Base-by-base conservation (phyloP, 2,329 filamentous ascomycete genomes). In the Claviceps arundinis region DNA sequence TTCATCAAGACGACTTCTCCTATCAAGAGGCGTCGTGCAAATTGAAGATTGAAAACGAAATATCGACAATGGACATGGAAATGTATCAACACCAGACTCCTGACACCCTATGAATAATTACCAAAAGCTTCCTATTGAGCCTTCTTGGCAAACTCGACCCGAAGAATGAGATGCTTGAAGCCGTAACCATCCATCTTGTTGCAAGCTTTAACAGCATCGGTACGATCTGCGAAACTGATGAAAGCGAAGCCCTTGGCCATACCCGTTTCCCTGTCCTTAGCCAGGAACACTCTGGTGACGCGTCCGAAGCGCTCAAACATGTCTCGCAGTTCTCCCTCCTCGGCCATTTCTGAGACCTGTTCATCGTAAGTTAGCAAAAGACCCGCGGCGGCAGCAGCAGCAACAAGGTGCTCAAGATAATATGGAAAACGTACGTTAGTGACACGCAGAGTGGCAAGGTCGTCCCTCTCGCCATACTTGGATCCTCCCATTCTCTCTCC, bases 201-300 rank as follows among this genome's bases (percentile, higher is more conserved):
- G 74, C 88, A 95, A 42, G 93, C 93, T 74, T 86, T 87, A 61
- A 87, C 87, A 60, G 93, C 93, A 70, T 98, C 93, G 60, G 77
- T 71, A 61, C 93, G 78, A 69, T 98, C 93, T 55, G 85, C 87
- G 66, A 93, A 98, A 70, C 88, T 95, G 77, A 98, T 95, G 70
- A 98, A 98, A 26, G 94, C 94, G 69, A 98, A 98, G 57, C 93
- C 93, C 82, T 98, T 98, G 62, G 93, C 93, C 68, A 91, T 76
- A 56, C 89, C 88, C 42, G 93, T 98, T 64, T 98, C 93, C 67
- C 93, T 79, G 74, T 98, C 93, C 79, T 96, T 97, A 63, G 93
- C 93, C 64, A 98, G 73, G 78, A 98, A 98, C 49, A 98, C 93
- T 70, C 93, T 84, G 53, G 91, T 97, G 66, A 98, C 93, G 61